Evolutionary conservation across 345 rosid species (phyloP).

Genomic region (Eucalyptus pauciflora): DNA sequence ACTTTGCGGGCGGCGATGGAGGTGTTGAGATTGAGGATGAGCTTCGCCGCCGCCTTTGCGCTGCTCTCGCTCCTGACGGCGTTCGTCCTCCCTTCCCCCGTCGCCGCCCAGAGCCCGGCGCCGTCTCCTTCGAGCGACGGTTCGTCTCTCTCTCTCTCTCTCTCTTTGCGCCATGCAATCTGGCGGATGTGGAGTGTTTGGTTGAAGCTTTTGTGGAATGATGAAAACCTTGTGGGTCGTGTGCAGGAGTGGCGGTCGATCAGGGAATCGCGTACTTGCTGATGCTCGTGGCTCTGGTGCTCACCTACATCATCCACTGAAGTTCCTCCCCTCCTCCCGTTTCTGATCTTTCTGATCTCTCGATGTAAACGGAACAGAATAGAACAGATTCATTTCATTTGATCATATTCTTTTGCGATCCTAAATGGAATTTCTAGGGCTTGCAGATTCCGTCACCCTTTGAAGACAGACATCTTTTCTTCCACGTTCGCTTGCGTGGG

Average conservation of each 20-base stretch:
- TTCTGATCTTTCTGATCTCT: background rate
- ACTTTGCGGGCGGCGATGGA: background rate
- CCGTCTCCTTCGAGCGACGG: conserved; percentile 1
- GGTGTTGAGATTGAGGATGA: background rate
- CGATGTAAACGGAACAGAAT: too few relatives aligned
- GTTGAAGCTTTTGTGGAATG: fast-evolving
- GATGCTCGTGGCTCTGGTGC: conserved; percentile 1
- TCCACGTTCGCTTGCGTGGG: background rate
- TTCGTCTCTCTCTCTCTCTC: background rate
- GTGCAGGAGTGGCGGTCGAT: conserved; percentile 1
- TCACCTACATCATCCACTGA: conserved; percentile 4
- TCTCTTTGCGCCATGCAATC: too few relatives aligned
- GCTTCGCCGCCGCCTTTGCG: too few relatives aligned
- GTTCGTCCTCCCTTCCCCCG: background rate
- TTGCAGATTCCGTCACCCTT: fast-evolving
- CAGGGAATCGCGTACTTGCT: conserved; percentile 1
- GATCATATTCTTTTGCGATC: too few relatives aligned
- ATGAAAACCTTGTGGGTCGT: background rate
- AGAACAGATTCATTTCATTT: background rate
- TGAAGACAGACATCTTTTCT: fast-evolving
- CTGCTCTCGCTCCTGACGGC: too few relatives aligned
- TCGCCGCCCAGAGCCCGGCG: background rate
- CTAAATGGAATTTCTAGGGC: background rate
- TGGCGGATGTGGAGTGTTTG: background rate
- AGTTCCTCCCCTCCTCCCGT: background rate